These are phyloP conservation scores for Debaryomyces castellii DNA, from an alignment of 805 yeast genomes.

Conservation along the genomic window DNA sequence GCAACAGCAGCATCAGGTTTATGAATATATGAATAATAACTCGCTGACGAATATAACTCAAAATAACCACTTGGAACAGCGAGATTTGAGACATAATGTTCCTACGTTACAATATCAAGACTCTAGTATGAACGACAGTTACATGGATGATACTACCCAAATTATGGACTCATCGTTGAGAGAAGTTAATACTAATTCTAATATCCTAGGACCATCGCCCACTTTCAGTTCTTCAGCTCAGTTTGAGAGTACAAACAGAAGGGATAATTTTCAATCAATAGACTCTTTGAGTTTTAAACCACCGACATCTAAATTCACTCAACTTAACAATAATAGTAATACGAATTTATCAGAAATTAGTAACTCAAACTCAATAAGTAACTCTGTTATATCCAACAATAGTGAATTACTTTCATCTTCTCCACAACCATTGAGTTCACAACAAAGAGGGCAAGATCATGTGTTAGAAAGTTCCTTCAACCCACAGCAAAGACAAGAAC, in stretches of 20 bases:
- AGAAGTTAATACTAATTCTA: constrained; percentile 5
- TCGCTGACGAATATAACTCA: background rate
- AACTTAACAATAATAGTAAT: constrained; percentile 37
- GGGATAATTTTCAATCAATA: constrained; percentile 33
- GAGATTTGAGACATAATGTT: constrained; percentile 1
- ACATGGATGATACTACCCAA: constrained; percentile 39
- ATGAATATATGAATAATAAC: background rate
- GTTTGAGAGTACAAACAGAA: constrained; percentile 8
- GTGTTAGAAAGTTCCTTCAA: constrained; percentile 8
- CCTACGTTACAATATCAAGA: constrained; percentile 3
- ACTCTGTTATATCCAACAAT: constrained; percentile 12
- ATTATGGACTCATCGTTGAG: constrained; percentile 13
- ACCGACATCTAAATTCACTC: constrained; percentile 38
- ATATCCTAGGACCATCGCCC: constrained; percentile 23
- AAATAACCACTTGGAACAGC: background rate
- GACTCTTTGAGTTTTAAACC: constrained; percentile 41
- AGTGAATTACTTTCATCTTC: background rate
- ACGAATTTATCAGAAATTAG: constrained; percentile 40
- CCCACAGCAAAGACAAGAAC: constrained; percentile 5
- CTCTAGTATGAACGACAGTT: constrained; percentile 18
- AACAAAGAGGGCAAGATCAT: constrained; percentile 10
- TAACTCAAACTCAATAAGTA: constrained; percentile 16
- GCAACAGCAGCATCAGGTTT: constrained; percentile 12
- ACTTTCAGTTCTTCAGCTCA: constrained; percentile 11
- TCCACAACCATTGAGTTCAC: constrained; percentile 1